Conservation (phyloP, 2,329 filamentous ascomycete genomes). For the Phaeophleospora eucalypticola region DNA sequence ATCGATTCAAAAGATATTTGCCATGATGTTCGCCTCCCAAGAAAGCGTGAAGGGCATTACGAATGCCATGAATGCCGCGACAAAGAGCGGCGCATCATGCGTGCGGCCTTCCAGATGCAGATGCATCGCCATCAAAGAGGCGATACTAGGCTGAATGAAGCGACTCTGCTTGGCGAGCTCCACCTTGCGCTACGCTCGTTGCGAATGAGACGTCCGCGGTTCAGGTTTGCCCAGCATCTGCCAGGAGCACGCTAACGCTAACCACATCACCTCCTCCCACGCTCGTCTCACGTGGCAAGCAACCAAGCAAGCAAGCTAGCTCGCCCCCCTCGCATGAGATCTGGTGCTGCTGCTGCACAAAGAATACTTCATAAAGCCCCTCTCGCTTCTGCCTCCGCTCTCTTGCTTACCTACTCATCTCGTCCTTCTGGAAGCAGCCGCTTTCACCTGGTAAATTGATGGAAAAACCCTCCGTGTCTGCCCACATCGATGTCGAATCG, state of each 20-base stretch:
- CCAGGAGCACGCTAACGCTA: neutral
- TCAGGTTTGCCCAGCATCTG: neutral
- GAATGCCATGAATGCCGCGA: too few relatives aligned
- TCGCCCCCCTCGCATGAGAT: neutral
- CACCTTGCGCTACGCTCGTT: neutral
- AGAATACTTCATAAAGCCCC: neutral
- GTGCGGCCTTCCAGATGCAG: neutral
- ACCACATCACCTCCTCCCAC: neutral
- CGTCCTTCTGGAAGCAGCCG: neutral
- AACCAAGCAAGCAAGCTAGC: too few relatives aligned
- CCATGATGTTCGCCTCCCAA: too few relatives aligned
- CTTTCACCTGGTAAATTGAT: slow-evolving; percentile 20
- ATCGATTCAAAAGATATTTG: too few relatives aligned
- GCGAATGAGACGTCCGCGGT: too few relatives aligned
- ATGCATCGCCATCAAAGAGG: too few relatives aligned
- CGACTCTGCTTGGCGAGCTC: too few relatives aligned
- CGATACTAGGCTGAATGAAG: too few relatives aligned
- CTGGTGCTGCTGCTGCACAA: neutral
- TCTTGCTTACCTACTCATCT: neutral
- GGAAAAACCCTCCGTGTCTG: slow-evolving; percentile 23
- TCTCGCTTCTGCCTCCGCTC: neutral
- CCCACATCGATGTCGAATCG: slow-evolving; percentile 20
- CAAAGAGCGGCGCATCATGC: neutral
- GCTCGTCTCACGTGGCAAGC: neutral
- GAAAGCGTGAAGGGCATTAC: neutral